Base-by-base conservation (phyloP, 176 grass and related monocot species). In the Zea luxurians region DNA sequence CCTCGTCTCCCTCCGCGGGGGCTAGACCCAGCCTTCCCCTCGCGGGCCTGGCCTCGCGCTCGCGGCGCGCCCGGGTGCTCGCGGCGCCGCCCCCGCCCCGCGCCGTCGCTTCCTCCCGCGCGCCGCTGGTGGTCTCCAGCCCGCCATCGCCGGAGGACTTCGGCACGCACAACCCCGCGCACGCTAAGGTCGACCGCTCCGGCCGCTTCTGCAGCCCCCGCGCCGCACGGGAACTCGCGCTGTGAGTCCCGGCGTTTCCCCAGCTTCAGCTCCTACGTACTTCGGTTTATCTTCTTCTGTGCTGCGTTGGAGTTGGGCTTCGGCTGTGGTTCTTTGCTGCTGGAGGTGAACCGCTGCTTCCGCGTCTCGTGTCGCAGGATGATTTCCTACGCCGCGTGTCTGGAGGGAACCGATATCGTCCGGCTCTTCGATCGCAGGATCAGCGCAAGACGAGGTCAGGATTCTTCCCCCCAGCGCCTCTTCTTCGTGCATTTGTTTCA, bases 381-480 rank as follows among this genome's bases (percentile, higher is more conserved):
- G 89, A 88, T 98, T 47, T 80, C 95, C 57, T 98, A 98, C 78
- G 95, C 95, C 35, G 89, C 95, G 67, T 98, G 95, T 71, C 78
- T 98, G 48, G 87, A 98, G 83, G 95, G 95, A 42, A 72, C 85
- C 61, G 95, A 98, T 66, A 87, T 90, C 59, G 87, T 98, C 55
- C 87, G 90, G 78, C 89, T 92, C n/a, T 92, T 98, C 58, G 91
- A 98, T 75, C 89, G 83, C 83, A 88, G 91, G 87, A 72, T 98
- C 4, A 90, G 85, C 71, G 91, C 88, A 1, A 98, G 91, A 52
- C 80, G 89, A 89, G 95, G 95, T 89, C 44, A 88, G 79, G 41
- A 45, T 74, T 74, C 38, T 10, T 45, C 34, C 0, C 0, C 0
- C 55, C 55, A 58, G 40, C 43, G 34, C 9, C 3, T 68, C 52